Evolutionary conservation across 169 alveolate genomes (phyloP).

Genomic region (Plasmodium knowlesi): DNA sequence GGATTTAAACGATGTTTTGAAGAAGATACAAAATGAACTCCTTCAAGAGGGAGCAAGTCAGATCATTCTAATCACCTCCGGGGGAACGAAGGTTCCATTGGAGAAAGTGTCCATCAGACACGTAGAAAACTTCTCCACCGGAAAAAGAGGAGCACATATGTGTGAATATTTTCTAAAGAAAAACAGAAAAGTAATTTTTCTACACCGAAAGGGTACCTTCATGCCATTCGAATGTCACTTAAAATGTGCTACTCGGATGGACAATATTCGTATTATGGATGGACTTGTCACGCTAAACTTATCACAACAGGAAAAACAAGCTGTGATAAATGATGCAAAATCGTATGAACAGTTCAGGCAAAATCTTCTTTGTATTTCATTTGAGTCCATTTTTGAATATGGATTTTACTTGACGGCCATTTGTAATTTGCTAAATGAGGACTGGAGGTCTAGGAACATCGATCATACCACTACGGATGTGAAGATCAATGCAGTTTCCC

Average conservation of each 20-base stretch:
- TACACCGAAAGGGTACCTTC: conserved; percentile 37
- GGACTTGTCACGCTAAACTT: not conserved
- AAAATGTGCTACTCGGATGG: not conserved
- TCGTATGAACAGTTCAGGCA: conserved; percentile 8
- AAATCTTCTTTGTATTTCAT: conserved; percentile 72
- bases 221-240: conserved; percentile 54
- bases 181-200: conserved; percentile 50
- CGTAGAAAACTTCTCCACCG: conserved; percentile 91
- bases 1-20: conserved; percentile 1
- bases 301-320: not conserved
- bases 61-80: conserved; percentile 87
- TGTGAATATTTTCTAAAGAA: conserved; percentile 81
- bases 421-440: conserved; percentile 5
- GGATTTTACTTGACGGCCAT: conserved; percentile 71
- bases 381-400: conserved; percentile 79
- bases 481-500: not conserved
- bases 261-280: not conserved
- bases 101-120: conserved; percentile 88
- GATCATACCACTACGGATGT: not conserved
- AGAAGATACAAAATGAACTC: not conserved
- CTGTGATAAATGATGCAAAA: not conserved
- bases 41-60: not conserved
- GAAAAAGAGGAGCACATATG: conserved; percentile 88
- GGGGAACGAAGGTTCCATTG: conserved; percentile 93
- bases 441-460: not conserved